Conservation (phyloP, 345 rosid genomes). For the Erucastrum elatum region DNA sequence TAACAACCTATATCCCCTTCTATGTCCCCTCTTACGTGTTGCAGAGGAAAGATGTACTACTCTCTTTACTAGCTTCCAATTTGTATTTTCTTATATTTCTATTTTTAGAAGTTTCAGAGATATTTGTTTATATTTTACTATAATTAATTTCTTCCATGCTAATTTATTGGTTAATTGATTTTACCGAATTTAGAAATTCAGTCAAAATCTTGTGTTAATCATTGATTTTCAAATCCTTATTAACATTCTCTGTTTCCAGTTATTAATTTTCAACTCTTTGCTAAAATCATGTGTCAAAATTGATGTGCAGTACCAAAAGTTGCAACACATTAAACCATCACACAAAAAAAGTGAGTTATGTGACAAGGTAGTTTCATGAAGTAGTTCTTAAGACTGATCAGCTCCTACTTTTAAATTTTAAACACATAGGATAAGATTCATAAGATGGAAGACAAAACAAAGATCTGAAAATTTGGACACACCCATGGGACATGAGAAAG, state of each 20-base stretch:
- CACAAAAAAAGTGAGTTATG: not conserved
- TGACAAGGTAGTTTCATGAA: not conserved
- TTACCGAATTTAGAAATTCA: not conserved
- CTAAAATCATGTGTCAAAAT: not conserved
- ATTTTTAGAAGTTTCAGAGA: not conserved
- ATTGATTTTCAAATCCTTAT: not conserved
- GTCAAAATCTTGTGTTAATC: not conserved
- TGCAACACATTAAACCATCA: not conserved
- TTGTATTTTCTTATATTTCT: not conserved
- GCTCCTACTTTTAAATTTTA: not conserved
- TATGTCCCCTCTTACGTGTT: conserved; percentile 21
- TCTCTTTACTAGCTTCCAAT: conserved; percentile 8
- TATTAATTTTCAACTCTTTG: not conserved
- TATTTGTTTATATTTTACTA: not conserved
- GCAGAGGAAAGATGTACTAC: conserved; percentile 1
- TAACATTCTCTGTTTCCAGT: not conserved
- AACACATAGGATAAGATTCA: not conserved
- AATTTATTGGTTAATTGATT: not conserved
- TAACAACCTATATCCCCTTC: conserved; percentile 26
- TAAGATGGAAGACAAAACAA: not conserved
- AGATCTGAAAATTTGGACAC: not conserved
- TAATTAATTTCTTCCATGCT: not conserved
- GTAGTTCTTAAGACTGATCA: not conserved
- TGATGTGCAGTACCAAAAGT: not conserved
- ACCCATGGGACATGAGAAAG: not conserved